Conservation (phyloP, 768 basidiomycete species). For the Thelephora ganbajun region DNA sequence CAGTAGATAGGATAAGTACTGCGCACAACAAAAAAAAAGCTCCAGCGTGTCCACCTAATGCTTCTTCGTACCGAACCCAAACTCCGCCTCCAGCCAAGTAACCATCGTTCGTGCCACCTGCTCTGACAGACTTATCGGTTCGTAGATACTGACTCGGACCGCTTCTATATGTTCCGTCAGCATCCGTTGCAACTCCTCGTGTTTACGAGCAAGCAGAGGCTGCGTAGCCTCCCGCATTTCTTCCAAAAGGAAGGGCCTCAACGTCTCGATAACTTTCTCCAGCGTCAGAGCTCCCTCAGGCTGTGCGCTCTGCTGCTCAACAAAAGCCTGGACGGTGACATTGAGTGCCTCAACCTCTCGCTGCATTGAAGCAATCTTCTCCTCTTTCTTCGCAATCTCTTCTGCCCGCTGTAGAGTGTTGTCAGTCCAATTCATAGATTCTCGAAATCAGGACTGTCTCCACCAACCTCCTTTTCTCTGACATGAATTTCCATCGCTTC, state of each 20-base stretch:
- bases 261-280: slow-evolving; percentile 6
- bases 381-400: neutral
- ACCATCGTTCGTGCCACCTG: slow-evolving; percentile 10
- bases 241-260: slow-evolving; percentile 7
- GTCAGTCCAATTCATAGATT: too few species aligned
- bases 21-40: too few species aligned
- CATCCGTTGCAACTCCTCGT: slow-evolving; percentile 7
- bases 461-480: too few species aligned
- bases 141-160: slow-evolving; percentile 1
- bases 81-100: slow-evolving; percentile 7
- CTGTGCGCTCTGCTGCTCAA: neutral
- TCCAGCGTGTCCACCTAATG: too few species aligned
- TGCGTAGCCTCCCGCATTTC: slow-evolving; percentile 9
- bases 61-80: too few species aligned
- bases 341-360: slow-evolving; percentile 10
- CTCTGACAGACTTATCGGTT: slow-evolving; percentile 1
- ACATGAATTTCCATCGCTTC: too few species aligned
- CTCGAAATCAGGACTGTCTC: too few species aligned
- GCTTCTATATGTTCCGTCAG: slow-evolving; percentile 8
- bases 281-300: slow-evolving; percentile 2
- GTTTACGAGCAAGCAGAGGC: slow-evolving; percentile 9
- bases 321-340: slow-evolving; percentile 9
- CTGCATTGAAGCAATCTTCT: slow-evolving; percentile 1
- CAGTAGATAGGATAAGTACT: too few species aligned
- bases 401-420: too few species aligned